Base-by-base conservation (phyloP, 2,329 filamentous ascomycete species). In the Atkinsonella hypoxylon region DNA sequence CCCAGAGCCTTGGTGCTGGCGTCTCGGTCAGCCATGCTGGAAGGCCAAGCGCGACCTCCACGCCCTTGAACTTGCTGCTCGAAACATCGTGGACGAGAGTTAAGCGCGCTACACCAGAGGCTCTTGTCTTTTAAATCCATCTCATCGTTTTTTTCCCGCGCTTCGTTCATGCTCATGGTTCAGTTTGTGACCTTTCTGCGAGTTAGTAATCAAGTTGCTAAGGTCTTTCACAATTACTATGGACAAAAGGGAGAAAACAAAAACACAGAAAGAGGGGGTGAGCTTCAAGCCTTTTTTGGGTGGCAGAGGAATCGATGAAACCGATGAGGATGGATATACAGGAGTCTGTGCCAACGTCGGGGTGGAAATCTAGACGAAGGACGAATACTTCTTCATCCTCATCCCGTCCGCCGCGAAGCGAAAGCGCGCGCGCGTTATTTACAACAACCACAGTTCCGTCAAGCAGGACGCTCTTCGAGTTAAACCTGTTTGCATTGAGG, bases 1-100 rank as follows among this genome's bases (percentile, higher is more conserved):
- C 49, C 53, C 51, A 42, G 55, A 58, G 18, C 56, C 58, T 22
- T 61, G 60, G 51, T 73, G 70, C 59, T 56, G 61, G 55, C 58
- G 61, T 36, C 43, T 48, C 38, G 71, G 73, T 51, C 61, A 69
- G 56, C 56, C 64, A 18, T 76, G 74, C 67, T 66, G 65, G 65
- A 67, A 62, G 55, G 70, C 67, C 52, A 64, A 65, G 57, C 66
- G 70, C 43, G 61, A 62, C 38, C 50, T 67, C 31, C 48, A 57
- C 6, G 58, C 57, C 15, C 57, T 65, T 42, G 53, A 58, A 44
- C 42, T 53, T 6, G 62, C 56, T 47, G 64, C 64, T 41, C 59
- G 59, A 8, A 53, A 51, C 47, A 59, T 67, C 42, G 31, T 62
- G 17, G 58, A 61, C 1, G 49, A 31, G 10, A 43, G 20, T 15